These are phyloP conservation scores for Aspergillus novofumigatus DNA, from an alignment of 2,329 filamentous ascomycete species.

Conservation along the genomic window DNA sequence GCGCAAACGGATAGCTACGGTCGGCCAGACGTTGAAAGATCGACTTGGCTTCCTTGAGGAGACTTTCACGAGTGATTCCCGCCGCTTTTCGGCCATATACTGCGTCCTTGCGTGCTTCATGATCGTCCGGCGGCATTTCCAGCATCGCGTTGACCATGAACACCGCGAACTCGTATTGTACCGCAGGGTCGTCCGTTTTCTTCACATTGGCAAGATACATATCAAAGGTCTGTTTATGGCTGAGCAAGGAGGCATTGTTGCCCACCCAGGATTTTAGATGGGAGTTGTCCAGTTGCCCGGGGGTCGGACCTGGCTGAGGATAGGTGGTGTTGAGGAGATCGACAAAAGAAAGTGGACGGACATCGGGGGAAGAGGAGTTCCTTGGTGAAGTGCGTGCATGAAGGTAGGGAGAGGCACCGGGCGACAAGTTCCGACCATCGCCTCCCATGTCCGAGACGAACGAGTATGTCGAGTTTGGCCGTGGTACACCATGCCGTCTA, in stretches of 20 bases:
- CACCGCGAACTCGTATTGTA: slow-evolving; percentile 94
- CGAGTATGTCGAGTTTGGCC: slow-evolving; percentile 75
- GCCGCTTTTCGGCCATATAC: slow-evolving; percentile 21
- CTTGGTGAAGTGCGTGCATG: slow-evolving; percentile 49
- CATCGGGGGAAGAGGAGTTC: slow-evolving; percentile 53
- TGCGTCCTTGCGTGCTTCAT: slow-evolving; percentile 23
- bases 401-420: slow-evolving; percentile 45
- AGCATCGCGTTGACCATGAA: slow-evolving; percentile 88
- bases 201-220: slow-evolving; percentile 98
- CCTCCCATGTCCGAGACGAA: slow-evolving; percentile 63
- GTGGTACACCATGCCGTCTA: slow-evolving; percentile 47
- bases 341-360: slow-evolving; percentile 56
- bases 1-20: slow-evolving; percentile 89
- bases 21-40: slow-evolving; percentile 85
- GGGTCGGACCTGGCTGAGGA: slow-evolving; percentile 69
- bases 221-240: slow-evolving; percentile 87
- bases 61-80: slow-evolving; percentile 55
- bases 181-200: slow-evolving; percentile 85
- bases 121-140: slow-evolving; percentile 60
- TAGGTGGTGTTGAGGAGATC: slow-evolving; percentile 67
- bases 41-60: slow-evolving; percentile 80
- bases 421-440: slow-evolving; percentile 58
- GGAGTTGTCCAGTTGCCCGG: slow-evolving; percentile 69
- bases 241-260: slow-evolving; percentile 83
- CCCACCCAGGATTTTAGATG: slow-evolving; percentile 75